Conservation (phyloP, 139 green algal genomes). For the Nannochloris sp. region DNA sequence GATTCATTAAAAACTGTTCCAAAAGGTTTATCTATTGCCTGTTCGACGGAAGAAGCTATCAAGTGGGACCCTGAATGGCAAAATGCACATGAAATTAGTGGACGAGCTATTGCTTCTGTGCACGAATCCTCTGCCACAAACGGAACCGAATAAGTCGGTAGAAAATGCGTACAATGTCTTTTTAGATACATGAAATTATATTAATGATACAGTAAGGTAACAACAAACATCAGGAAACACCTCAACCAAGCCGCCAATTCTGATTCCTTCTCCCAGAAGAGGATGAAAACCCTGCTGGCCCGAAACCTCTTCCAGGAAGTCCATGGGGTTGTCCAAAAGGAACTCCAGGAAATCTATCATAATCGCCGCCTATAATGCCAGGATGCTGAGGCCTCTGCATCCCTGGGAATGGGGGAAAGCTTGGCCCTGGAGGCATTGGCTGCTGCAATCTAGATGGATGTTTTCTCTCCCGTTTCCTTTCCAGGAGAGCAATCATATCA, state of each 20-base stretch:
- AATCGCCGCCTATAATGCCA: slow-evolving; percentile 25
- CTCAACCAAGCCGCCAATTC: not conserved
- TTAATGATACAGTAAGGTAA: not conserved
- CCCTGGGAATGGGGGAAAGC: not conserved
- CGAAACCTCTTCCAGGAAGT: not conserved
- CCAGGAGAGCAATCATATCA: no score
- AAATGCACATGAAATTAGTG: slow-evolving; percentile 60
- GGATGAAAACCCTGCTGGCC: not conserved
- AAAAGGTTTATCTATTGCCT: slow-evolving; percentile 57
- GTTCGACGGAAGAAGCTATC: slow-evolving; percentile 59
- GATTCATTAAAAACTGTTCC: slow-evolving; percentile 56
- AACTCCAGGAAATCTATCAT: slow-evolving; percentile 26
- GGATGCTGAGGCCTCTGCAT: not conserved
- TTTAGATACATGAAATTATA: no score
- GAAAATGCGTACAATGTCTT: no score
- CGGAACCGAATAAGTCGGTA: not conserved
- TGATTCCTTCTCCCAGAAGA: not conserved
- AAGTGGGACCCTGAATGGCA: slow-evolving; percentile 56
- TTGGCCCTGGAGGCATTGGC: no score
- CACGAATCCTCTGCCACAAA: slow-evolving; percentile 17
- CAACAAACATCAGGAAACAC: not conserved
- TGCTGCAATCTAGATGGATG: no score
- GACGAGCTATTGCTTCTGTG: slow-evolving; percentile 45
- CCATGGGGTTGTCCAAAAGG: not conserved
- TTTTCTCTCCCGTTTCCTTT: no score